These are phyloP conservation scores for Sphaerosporella brunnea DNA, from an alignment of 495 filamentous ascomycete species.

Conservation along the genomic window DNA sequence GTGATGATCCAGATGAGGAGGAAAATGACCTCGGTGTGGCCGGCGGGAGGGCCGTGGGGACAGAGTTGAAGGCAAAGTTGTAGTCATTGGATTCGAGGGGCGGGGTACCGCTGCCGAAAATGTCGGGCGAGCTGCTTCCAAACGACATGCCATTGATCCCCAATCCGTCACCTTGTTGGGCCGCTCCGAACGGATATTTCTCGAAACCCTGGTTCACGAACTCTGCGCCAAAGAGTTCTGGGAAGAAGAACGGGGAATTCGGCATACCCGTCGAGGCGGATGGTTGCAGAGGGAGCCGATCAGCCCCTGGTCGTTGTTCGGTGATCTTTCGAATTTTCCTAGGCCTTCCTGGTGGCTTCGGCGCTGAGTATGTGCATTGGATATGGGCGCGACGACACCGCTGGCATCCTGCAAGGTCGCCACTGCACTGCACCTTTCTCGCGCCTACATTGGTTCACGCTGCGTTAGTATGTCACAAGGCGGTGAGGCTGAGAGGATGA, in stretches of 20 bases:
- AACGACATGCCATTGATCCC: background rate
- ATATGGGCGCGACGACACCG: constrained; percentile 6
- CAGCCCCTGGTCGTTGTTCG: background rate
- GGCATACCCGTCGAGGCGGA: background rate
- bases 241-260: background rate
- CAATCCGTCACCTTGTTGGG: background rate
- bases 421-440: constrained; percentile 5
- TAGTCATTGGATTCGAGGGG: background rate
- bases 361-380: constrained; percentile 5
- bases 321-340: constrained; percentile 4
- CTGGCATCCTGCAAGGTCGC: constrained; percentile 2
- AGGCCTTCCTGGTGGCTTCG: constrained; percentile 6
- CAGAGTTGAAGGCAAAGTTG: background rate
- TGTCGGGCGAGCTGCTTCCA: background rate
- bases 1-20: background rate
- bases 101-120: background rate
- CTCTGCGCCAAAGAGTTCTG: background rate
- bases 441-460: background rate
- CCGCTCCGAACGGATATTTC: background rate
- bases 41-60: background rate
- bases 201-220: background rate
- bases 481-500: background rate
- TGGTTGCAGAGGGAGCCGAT: background rate
- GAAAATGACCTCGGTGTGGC: constrained; percentile 6
- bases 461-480: background rate